A percentile compares a stretch with the other conserved stretches of the same genome.
These are phyloP conservation scores for Dalbergia cultrata DNA, from an alignment of 306 rosid species.

Conservation along the genomic window DNA sequence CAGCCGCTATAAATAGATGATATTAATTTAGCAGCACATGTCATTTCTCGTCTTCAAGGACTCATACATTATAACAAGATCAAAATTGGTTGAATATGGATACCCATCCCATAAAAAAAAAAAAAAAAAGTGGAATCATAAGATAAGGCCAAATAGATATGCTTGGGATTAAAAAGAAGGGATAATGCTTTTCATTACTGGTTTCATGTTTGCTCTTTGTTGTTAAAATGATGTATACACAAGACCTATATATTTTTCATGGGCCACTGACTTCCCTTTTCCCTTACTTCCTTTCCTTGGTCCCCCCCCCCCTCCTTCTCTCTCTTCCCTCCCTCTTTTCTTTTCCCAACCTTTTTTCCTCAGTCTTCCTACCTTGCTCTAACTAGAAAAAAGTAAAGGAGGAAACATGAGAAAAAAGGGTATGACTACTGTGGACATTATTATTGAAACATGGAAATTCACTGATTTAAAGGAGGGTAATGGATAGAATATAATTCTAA, in stretches of 20 bases:
- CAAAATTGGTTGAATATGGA: constrained; percentile 8
- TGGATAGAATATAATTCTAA: neutral
- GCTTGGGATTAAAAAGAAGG: neutral
- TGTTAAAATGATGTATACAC: neutral
- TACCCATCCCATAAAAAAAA: neutral
- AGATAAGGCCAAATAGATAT: neutral
- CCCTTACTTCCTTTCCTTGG: no score
- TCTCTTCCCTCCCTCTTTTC: neutral
- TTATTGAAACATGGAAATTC: neutral
- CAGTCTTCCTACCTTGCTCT: neutral
- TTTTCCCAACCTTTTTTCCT: no score
- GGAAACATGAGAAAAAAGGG: neutral
- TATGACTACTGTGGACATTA: no score
- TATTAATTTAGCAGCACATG: neutral
- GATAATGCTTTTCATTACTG: neutral
- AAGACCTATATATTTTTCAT: neutral
- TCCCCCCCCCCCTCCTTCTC: neutral
- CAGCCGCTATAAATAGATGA: constrained; percentile 10
- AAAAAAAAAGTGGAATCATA: neutral
- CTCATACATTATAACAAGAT: neutral
- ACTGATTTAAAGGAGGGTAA: neutral
- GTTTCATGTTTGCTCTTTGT: neutral
- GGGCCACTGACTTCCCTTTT: neutral
- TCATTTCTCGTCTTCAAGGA: constrained; percentile 21
- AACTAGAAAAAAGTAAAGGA: neutral